These are phyloP conservation scores for Botrytis fabae DNA, from an alignment of 2,329 filamentous ascomycete genomes.

Conservation along the genomic window DNA sequence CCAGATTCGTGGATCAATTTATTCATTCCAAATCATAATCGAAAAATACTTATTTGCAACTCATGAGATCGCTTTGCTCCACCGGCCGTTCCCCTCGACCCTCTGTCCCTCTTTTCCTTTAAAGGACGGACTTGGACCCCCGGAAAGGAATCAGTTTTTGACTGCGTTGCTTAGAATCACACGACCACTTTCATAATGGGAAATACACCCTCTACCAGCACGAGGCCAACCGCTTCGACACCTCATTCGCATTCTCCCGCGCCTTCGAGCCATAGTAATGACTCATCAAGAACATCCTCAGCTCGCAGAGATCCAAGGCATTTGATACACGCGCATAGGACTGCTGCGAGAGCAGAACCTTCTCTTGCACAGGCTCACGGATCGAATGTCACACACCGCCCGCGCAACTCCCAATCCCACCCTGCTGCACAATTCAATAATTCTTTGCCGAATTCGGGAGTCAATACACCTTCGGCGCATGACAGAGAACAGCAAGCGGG, in stretches of 20 bases:
- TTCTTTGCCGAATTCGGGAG: constrained; percentile 30
- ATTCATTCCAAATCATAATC: constrained; percentile 8
- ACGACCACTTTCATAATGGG: constrained; percentile 44
- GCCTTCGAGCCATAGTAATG: constrained; percentile 37
- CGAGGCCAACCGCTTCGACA: constrained; percentile 43
- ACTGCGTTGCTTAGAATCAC: constrained; percentile 22
- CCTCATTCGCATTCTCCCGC: constrained; percentile 37
- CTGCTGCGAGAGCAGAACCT: constrained; percentile 60
- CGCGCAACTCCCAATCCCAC: constrained; percentile 35
- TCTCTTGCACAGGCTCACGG: constrained; percentile 58
- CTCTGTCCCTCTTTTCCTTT: not conserved
- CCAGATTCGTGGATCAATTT: not conserved
- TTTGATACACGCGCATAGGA: constrained; percentile 56
- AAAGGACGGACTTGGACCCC: not conserved
- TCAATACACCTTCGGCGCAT: constrained; percentile 29
- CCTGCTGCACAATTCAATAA: constrained; percentile 28
- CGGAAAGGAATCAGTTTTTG: constrained; percentile 6
- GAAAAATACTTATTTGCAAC: constrained; percentile 1
- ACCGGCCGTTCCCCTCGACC: not conserved
- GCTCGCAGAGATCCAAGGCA: constrained; percentile 49
- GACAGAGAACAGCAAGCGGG: constrained; percentile 33
- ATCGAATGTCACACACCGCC: constrained; percentile 38
- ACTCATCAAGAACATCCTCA: constrained; percentile 33
- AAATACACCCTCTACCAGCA: constrained; percentile 46
- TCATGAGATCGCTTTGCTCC: not conserved